Conservation (phyloP, 352 stramenopile genomes). For the Phytopythium delawarense region DNA sequence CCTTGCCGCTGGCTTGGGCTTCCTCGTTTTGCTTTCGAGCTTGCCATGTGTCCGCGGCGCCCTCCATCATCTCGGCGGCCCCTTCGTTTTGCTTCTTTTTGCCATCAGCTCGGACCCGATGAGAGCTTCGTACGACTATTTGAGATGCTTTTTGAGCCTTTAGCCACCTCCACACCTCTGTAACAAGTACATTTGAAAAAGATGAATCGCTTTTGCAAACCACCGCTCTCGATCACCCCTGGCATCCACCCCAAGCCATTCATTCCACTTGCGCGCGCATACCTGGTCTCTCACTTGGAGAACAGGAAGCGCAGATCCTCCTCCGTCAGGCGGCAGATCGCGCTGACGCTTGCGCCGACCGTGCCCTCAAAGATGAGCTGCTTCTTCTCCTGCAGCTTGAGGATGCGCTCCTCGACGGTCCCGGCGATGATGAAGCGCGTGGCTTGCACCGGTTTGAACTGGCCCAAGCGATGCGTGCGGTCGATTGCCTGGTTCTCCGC, state of each 20-base stretch:
- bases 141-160: slow-evolving; percentile 7
- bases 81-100: slow-evolving; percentile 27
- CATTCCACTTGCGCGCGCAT: background rate
- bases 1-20: background rate
- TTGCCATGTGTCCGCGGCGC: background rate
- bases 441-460: slow-evolving; percentile 96
- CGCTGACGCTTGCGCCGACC: slow-evolving; percentile 90
- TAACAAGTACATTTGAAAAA: slow-evolving; percentile 2
- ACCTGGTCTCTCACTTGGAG: slow-evolving; percentile 22
- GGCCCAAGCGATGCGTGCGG: slow-evolving; percentile 96
- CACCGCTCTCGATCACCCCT: no score
- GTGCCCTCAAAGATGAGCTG: slow-evolving; percentile 99
- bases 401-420: slow-evolving; percentile 97
- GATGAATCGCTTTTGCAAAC: background rate
- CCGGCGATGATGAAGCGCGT: slow-evolving; percentile 97
- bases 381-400: slow-evolving; percentile 95
- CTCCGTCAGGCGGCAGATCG: slow-evolving; percentile 89
- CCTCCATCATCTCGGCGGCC: background rate
- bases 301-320: slow-evolving; percentile 95
- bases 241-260: background rate
- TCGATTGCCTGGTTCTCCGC: slow-evolving; percentile 95
- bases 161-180: background rate
- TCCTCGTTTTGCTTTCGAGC: slow-evolving; percentile 5
- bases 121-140: slow-evolving; percentile 5
- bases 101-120: background rate